These are phyloP conservation scores for Acacia acuminata DNA, from an alignment of 306 rosid species.

Conservation along the genomic window DNA sequence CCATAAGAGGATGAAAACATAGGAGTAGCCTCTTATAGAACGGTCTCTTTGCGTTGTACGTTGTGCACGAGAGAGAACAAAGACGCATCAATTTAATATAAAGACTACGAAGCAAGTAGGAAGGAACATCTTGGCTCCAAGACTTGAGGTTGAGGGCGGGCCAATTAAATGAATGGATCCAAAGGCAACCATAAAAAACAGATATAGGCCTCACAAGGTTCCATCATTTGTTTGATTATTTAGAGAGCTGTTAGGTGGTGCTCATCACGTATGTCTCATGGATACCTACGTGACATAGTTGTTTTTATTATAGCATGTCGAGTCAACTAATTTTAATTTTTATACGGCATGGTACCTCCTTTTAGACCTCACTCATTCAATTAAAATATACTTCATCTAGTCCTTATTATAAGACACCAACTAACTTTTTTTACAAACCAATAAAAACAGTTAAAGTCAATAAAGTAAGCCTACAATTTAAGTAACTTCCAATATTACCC, in stretches of 20 bases:
- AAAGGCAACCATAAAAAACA: slow-evolving; percentile 26
- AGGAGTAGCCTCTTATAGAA: slow-evolving; percentile 21
- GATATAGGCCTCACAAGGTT: slow-evolving; percentile 63
- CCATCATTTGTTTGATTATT: slow-evolving; percentile 57
- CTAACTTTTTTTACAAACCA: too few species aligned
- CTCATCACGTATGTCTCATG: slow-evolving; percentile 69
- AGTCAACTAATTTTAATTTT: slow-evolving; percentile 34
- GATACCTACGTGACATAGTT: slow-evolving; percentile 40
- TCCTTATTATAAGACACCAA: too few species aligned
- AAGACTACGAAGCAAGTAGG: slow-evolving; percentile 41
- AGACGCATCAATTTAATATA: not conserved
- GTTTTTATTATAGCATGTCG: slow-evolving; percentile 29
- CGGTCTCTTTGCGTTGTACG: slow-evolving; percentile 33
- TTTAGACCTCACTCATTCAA: slow-evolving; percentile 25
- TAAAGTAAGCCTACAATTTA: too few species aligned
- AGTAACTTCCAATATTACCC: too few species aligned
- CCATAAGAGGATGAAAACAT: slow-evolving; percentile 29
- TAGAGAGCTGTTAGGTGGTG: slow-evolving; percentile 62
- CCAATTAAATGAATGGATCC: slow-evolving; percentile 35
- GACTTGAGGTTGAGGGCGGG: slow-evolving; percentile 29
- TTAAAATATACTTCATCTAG: too few species aligned
- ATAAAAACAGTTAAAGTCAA: too few species aligned
- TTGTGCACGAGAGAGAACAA: slow-evolving; percentile 51
- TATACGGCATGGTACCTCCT: slow-evolving; percentile 20
- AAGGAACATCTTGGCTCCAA: slow-evolving; percentile 32